These are phyloP conservation scores for Cardiospermum halicacabum DNA, from an alignment of 345 rosid genomes.

Conservation along the genomic window DNA sequence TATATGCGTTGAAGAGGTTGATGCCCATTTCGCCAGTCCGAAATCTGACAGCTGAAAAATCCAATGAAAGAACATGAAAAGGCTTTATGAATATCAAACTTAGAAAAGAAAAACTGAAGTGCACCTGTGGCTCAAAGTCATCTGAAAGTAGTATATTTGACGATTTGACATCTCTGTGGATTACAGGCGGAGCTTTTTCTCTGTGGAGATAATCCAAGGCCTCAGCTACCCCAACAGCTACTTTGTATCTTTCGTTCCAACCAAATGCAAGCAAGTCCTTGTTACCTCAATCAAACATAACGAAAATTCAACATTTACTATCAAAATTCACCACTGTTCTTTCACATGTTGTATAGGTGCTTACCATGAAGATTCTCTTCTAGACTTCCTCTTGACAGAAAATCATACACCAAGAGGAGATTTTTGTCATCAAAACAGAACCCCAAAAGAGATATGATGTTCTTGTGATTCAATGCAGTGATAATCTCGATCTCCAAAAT, in stretches of 20 bases:
- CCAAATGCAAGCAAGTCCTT: conserved; percentile 53
- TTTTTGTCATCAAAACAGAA: conserved; percentile 73
- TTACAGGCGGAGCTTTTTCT: conserved; percentile 50
- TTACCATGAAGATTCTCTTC: conserved; percentile 95
- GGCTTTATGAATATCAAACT: not conserved
- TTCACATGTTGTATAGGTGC: not conserved
- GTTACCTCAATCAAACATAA: conserved; percentile 38
- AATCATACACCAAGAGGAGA: conserved; percentile 76
- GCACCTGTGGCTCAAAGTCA: conserved; percentile 93
- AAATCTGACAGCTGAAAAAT: conserved; percentile 82
- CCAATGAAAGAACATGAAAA: conserved; percentile 16
- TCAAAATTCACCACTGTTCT: not conserved
- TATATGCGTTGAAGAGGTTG: conserved; percentile 53
- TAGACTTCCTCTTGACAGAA: conserved; percentile 85
- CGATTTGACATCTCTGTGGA: conserved; percentile 96
- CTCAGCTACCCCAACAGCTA: conserved; percentile 88
- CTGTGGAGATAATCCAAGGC: conserved; percentile 82
- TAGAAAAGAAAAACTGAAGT: not conserved
- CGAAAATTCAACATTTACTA: conserved; percentile 1
- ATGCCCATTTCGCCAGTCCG: conserved; percentile 82
- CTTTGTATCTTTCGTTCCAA: conserved; percentile 78
- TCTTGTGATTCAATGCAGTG: conserved; percentile 68
- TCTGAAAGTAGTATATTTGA: conserved; percentile 81
- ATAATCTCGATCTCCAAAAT: conserved; percentile 76
- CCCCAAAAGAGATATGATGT: conserved; percentile 73